Evolutionary conservation across 768 basidiomycete genomes (phyloP).

Genomic region (Tricholoma furcatifolium): DNA sequence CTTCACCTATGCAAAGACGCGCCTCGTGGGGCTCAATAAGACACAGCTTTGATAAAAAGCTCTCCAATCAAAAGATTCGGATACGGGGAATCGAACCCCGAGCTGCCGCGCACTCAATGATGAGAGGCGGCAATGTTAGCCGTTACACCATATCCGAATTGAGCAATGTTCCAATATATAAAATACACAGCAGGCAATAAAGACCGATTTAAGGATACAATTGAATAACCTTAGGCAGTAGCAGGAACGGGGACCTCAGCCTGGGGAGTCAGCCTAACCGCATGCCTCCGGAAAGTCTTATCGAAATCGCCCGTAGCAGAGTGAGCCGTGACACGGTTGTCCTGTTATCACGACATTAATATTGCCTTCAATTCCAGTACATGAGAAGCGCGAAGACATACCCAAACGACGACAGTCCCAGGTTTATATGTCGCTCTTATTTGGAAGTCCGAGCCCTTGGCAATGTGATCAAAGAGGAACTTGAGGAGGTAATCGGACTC

Average conservation of each 20-base stretch:
- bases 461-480: conserved; percentile 53
- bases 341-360: conserved; percentile 19
- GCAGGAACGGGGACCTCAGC: conserved; percentile 34
- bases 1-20: too few species aligned
- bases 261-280: conserved; percentile 47
- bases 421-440: conserved; percentile 48
- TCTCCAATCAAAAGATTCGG: conserved; percentile 26
- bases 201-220: too few species aligned
- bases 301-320: conserved; percentile 41
- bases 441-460: conserved; percentile 50
- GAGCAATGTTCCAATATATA: too few species aligned
- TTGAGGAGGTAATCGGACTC: conserved; percentile 55
- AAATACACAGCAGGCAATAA: too few species aligned
- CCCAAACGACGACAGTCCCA: conserved; percentile 59
- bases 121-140: conserved; percentile 62
- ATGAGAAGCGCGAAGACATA: background rate
- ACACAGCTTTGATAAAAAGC: too few species aligned
- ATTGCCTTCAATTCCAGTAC: background rate
- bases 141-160: conserved; percentile 51
- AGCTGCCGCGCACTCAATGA: conserved; percentile 39
- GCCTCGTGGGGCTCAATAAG: too few species aligned
- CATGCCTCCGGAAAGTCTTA: conserved; percentile 34
- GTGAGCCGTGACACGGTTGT: conserved; percentile 49
- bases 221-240: too few species aligned
- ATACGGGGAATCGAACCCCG: conserved; percentile 60